Evolutionary conservation across 176 grass and related monocot species (phyloP).

Genomic region (Rhipidocladum racemiflorum): DNA sequence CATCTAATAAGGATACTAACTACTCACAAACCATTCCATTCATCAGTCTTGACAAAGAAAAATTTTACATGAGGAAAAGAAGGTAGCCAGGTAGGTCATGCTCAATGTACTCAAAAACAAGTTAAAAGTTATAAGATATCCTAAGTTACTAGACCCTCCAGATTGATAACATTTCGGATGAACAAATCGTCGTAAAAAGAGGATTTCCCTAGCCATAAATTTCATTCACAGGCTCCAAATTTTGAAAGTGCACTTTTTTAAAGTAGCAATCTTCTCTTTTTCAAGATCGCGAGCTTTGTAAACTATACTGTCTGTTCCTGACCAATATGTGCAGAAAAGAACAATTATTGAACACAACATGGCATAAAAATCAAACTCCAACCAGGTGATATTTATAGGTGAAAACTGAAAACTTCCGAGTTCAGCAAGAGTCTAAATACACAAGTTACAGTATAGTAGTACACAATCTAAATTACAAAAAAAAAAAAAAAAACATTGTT

Average conservation of each 20-base stretch:
- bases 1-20: no score
- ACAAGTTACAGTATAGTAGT: not conserved
- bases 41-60: slow-evolving; percentile 20
- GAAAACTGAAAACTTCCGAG: not conserved
- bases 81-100: slow-evolving; percentile 89
- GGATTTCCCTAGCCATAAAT: slow-evolving; percentile 95
- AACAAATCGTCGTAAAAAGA: slow-evolving; percentile 92
- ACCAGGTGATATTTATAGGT: not conserved
- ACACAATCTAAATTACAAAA: not conserved
- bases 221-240: slow-evolving; percentile 94
- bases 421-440: not conserved
- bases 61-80: slow-evolving; percentile 82
- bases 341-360: not conserved
- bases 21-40: no score
- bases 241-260: slow-evolving; percentile 99
- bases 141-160: slow-evolving; percentile 95
- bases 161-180: slow-evolving; percentile 94
- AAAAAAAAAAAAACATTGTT: not conserved
- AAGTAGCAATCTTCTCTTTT: slow-evolving; percentile 82
- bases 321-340: slow-evolving; percentile 71
- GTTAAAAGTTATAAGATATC: slow-evolving; percentile 98
- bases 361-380: not conserved
- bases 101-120: slow-evolving; percentile 99
- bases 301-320: slow-evolving; percentile 94
- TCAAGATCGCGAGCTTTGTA: slow-evolving; percentile 92